phyloP scores from a whole-genome alignment of 2,329 filamentous ascomycete species.

The Aspergillus hortae region DNA sequence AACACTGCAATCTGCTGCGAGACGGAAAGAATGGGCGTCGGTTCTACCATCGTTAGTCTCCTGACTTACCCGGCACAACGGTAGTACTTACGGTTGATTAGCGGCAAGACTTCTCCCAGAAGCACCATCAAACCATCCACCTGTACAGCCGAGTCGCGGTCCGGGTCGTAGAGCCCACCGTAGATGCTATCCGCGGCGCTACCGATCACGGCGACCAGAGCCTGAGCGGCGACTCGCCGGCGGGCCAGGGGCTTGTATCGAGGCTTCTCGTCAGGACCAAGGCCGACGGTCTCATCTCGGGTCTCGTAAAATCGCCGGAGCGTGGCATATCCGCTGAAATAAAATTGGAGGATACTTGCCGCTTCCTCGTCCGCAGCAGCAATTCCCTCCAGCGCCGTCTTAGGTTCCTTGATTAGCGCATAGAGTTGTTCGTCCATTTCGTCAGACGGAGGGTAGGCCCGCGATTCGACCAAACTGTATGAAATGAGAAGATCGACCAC shows the following conservation, averaged over 20 bases:
- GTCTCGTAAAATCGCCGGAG: conserved; percentile 85
- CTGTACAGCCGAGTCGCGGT: conserved; percentile 76
- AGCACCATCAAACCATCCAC: conserved; percentile 82
- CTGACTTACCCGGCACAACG: background rate
- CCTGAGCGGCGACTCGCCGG: conserved; percentile 67
- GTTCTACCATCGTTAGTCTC: conserved; percentile 37
- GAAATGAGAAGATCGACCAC: conserved; percentile 84
- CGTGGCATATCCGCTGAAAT: conserved; percentile 89
- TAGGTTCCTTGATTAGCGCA: conserved; percentile 67
- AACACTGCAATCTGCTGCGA: conserved; percentile 72
- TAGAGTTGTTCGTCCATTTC: conserved; percentile 72
- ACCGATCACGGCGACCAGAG: conserved; percentile 76
- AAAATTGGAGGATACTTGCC: conserved; percentile 75
- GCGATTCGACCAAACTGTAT: conserved; percentile 80
- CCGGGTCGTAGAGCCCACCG: conserved; percentile 80
- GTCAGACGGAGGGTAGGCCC: conserved; percentile 67
- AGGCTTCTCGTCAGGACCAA: conserved; percentile 37
- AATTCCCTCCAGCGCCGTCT: conserved; percentile 66
- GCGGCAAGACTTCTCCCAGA: conserved; percentile 77
- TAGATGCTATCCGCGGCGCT: conserved; percentile 88
- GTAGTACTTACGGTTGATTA: conserved; percentile 57
- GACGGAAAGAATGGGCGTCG: conserved; percentile 60
- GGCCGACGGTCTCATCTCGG: conserved; percentile 63
- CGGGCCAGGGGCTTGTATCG: conserved; percentile 54
- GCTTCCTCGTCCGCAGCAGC: conserved; percentile 75